Base-by-base conservation (phyloP, 441 rosid genomes). In the Populus hybrid region DNA sequence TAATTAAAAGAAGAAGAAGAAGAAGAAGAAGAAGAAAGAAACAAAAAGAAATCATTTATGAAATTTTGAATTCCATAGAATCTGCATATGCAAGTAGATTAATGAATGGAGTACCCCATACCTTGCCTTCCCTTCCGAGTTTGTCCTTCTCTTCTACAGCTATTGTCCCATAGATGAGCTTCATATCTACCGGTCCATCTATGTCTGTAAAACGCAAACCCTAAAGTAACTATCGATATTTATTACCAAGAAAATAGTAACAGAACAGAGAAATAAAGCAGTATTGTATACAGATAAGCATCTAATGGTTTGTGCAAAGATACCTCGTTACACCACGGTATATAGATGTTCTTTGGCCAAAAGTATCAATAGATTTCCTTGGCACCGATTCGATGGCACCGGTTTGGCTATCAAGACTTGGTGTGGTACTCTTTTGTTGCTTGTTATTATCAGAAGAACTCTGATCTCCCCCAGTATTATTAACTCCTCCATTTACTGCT, bases 131-230 rank as follows among this genome's bases (percentile, higher is more conserved):
- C 99, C 81, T 95, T 94, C 75, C 99, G 90, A 74, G 96, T 91
- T 82, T 95, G 99, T 35, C 99, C 99, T 87, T 94, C 98, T 88
- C 98, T 90, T 90, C 98, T 88, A 83, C 98, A 94, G 76, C 98
- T 95, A 78, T 95, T 95, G 81, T 95, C 99, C 99, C 99, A 95
- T 69, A 94, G 85, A 86, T 95, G 99, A 81, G 99, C 99, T 81
- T 95, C 99, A 72, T 91, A 95, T 84, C 99, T 91, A 50, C 99
- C 99, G 7, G 99, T 95, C 99, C 99, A 95, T 86, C 99, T 88
- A 88, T 95, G 99, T 79, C 99, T 95, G 77, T 71, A 72, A 28
- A 63, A 59, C 30, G n/a, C 28, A 57, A 80, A 63, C 77, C 72
- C 73, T 67, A 34, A 70, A 65, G 38, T 75, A 30, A 77, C 42